Evolutionary conservation across 73 alveolate species (phyloP), one percentile per base, ranked within the genome.

Genomic region (Stentor roeselii): DNA sequence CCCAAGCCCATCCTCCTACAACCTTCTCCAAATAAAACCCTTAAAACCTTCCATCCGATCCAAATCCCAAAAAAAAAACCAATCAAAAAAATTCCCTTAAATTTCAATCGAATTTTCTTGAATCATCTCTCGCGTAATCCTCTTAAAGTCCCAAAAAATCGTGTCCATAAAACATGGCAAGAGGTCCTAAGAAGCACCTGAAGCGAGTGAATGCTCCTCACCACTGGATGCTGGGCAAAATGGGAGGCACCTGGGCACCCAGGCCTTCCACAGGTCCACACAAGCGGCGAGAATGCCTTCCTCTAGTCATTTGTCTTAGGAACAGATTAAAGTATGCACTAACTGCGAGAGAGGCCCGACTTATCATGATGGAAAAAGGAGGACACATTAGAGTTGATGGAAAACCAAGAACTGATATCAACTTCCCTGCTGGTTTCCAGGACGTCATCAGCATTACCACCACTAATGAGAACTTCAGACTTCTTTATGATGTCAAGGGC

Each of bases 101-200:
- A n/a, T n/a, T n/a, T n/a, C n/a, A n/a, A n/a, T n/a, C n/a, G n/a
- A n/a, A n/a, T n/a, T n/a, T n/a, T n/a, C n/a, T n/a, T n/a, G n/a
- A n/a, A n/a, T n/a, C n/a, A n/a, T n/a, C n/a, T n/a, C n/a, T n/a
- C n/a, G n/a, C n/a, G n/a, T n/a, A n/a, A n/a, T n/a, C n/a, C n/a
- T n/a, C n/a, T n/a, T n/a, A n/a, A n/a, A n/a, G n/a, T n/a, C n/a
- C n/a, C n/a, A n/a, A n/a, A n/a, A n/a, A n/a, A n/a, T n/a, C n/a
- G n/a, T n/a, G n/a, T n/a, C n/a, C n/a, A n/a, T n/a, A 50, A 37
- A 35, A 82, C 39, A 88, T 88, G 99, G 99, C 98, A 85, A 92
- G 99, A 87, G 99, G 99, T 39, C 97, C 97, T 80, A 95, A 93
- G 96, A 96, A 97, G 94, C 99, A 97, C 92, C 83, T 95, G 94